Evolutionary conservation across 768 basidiomycete genomes (phyloP), one percentile per base, ranked within the genome.

Genomic region (Boletus tylopilopsis): DNA sequence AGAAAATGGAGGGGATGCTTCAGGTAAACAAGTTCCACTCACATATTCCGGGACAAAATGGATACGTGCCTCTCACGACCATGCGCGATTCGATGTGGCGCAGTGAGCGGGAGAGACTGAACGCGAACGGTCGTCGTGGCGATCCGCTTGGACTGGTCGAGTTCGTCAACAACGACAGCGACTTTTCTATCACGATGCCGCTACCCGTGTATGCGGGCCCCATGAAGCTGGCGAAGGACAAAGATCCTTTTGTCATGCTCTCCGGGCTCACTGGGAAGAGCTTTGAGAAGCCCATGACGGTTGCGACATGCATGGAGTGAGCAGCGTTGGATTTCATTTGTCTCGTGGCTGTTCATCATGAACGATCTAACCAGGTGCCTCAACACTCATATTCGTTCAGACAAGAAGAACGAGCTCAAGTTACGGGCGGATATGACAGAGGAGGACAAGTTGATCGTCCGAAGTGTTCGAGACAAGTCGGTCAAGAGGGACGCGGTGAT

Each of bases 121-220:
- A 37, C 15, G 33, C 15, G 2, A n/a, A 29, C 5, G 5, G 19
- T 9, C 30, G 10, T 12, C 43, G 42, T 3, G 21, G 21, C 18
- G 35, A 48, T 6, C 56, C 52, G 6, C 45, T 58, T 21, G 57
- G 56, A 6, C 40, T 58, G 1, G 12, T 58, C 6, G 56, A 59
- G 18, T 59, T 58, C 33, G 50, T 59, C 41, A 59, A 59, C 16
- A 55, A 58, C 25, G 53, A 55, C 42, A 55, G 45, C 7, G 53
- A 55, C 6, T 45, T 58, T 37, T 58, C 46, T 3, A 45, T 49
- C 27, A 59, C 53, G 8, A n/a, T 32, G 1, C 57, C 44, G 6
- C 33, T 59, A 5, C 44, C 44, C 8, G 21, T 55, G 16, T 18
- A 25, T 22, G 5, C 44, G 8, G 25, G 35, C 15, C 18, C 54